These are phyloP conservation scores for Tieghemiomyces parasiticus DNA, from an alignment of 192 early-diverging fungal genomes.

Conservation along the genomic window DNA sequence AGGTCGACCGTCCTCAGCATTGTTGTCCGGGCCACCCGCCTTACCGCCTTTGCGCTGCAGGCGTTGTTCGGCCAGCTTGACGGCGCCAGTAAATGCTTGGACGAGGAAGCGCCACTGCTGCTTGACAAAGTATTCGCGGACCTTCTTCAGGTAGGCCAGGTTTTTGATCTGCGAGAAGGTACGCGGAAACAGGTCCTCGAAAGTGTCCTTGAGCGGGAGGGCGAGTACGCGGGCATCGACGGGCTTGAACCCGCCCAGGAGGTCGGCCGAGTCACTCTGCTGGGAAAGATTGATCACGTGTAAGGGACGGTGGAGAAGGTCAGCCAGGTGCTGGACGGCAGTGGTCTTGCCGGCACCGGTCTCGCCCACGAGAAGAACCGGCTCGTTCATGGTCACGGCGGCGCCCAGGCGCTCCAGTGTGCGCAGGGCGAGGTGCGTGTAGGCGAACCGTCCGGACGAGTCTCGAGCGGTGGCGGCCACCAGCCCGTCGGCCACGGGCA, in stretches of 20 bases:
- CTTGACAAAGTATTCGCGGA: constrained; percentile 49
- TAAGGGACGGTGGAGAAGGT: constrained; percentile 53
- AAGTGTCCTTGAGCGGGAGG: constrained; percentile 64
- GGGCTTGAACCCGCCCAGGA: constrained; percentile 96
- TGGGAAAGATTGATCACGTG: constrained; percentile 94
- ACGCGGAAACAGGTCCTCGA: constrained; percentile 66
- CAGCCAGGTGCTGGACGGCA: constrained; percentile 81
- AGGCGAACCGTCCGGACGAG: constrained; percentile 53
- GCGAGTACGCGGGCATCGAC: constrained; percentile 71
- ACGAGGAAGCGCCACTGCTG: constrained; percentile 77
- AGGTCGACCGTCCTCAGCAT: too few species aligned
- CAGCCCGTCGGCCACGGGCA: neutral
- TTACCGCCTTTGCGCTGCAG: constrained; percentile 13
- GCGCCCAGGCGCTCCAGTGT: constrained; percentile 79
- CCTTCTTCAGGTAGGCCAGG: constrained; percentile 65
- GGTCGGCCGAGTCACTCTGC: constrained; percentile 85
- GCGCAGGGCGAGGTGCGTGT: constrained; percentile 63
- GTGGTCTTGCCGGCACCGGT: constrained; percentile 98
- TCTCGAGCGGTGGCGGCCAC: neutral
- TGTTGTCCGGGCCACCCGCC: neutral
- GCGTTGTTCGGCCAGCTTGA: constrained; percentile 61
- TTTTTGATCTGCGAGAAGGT: constrained; percentile 87
- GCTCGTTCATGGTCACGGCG: constrained; percentile 63
- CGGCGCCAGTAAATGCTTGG: constrained; percentile 53
- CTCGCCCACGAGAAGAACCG: constrained; percentile 85